Evolutionary conservation across 768 basidiomycete species (phyloP).

Genomic region (Termitomyces sp.): DNA sequence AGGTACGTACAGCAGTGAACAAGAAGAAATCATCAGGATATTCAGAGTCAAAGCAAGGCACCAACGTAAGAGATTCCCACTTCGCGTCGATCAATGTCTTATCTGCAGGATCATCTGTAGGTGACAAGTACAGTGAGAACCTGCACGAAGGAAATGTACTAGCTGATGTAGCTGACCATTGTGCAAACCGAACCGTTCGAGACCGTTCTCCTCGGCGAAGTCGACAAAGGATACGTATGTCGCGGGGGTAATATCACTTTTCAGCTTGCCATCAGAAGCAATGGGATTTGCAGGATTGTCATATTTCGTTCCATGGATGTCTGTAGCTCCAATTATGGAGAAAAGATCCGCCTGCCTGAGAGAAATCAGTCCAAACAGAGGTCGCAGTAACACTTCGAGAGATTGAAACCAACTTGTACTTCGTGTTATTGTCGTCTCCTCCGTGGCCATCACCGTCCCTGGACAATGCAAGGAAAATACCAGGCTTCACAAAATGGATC

Average conservation of each 20-base stretch:
- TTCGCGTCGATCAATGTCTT: conserved; percentile 57
- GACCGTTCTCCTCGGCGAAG: conserved; percentile 47
- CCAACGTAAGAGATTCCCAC: conserved; percentile 66
- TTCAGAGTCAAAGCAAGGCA: conserved; percentile 43
- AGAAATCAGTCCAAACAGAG: conserved; percentile 6
- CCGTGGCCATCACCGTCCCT: conserved; percentile 62
- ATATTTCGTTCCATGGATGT: conserved; percentile 55
- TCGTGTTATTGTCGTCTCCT: conserved; percentile 42
- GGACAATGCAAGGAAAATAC: conserved; percentile 56
- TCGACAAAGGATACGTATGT: conserved; percentile 55
- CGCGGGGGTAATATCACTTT: conserved; percentile 45
- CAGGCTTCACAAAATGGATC: conserved; percentile 48
- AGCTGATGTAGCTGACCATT: conserved; percentile 31
- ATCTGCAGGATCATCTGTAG: conserved; percentile 32
- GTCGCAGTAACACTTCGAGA: too few species aligned
- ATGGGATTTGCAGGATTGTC: conserved; percentile 52
- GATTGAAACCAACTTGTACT: conserved; percentile 41
- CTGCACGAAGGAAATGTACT: neutral
- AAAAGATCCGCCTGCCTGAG: conserved; percentile 56
- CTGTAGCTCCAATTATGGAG: conserved; percentile 53
- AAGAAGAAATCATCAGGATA: conserved; percentile 68
- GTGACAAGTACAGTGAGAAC: neutral
- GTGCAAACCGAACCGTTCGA: conserved; percentile 61
- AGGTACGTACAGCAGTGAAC: conserved; percentile 49
- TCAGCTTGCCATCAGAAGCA: conserved; percentile 44